Base-by-base conservation (phyloP, 495 filamentous ascomycete genomes). In the Ascobolus immersus region DNA sequence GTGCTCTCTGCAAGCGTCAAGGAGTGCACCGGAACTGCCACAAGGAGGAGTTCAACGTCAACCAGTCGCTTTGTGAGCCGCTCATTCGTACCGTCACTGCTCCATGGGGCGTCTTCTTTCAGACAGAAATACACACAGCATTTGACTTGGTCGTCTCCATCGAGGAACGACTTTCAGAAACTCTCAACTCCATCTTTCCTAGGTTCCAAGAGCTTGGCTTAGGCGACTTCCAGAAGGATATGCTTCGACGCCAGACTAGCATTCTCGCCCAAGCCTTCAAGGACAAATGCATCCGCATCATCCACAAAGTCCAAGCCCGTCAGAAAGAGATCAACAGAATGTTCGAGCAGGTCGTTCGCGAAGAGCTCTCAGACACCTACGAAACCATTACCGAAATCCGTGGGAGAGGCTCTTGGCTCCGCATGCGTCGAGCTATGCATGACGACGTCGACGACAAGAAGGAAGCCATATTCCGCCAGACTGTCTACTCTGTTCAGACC, bases 71-170 rank as follows among this genome's bases (percentile, higher is more conserved):
- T 50, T 52, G 55, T 3, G 58, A 62, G 10, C 67, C 68, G 0
- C 60, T 73, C 34, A 56, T 56, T 9, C 60, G 57, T 32, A 35
- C 49, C 11, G 33, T 72, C 13, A 59, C 60, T 11, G 48, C 46
- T 9, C 52, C 55, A 28, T 73, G 70, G 69, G 67, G 72, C 45
- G n/a, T n/a, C n/a, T n/a, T n/a, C n/a, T n/a, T n/a, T n/a, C n/a
- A n/a, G n/a, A n/a, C n/a, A n/a, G n/a, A n/a, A n/a, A n/a, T n/a
- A n/a, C 62, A 51, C 40, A 45, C 37, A 39, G 51, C 35, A 32
- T 60, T 36, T 5, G 48, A 47, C 14, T 31, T 43, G 15, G 39
- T 52, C 12, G 35, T 50, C n/a, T 33, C 35, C 17, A 32, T 43
- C 1, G 3, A 40, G 21, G 25, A 39, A 21, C 37, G 37, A 13